phyloP scores from a whole-genome alignment of 768 basidiomycete genomes.

The Leccinellum rugosiceps region DNA sequence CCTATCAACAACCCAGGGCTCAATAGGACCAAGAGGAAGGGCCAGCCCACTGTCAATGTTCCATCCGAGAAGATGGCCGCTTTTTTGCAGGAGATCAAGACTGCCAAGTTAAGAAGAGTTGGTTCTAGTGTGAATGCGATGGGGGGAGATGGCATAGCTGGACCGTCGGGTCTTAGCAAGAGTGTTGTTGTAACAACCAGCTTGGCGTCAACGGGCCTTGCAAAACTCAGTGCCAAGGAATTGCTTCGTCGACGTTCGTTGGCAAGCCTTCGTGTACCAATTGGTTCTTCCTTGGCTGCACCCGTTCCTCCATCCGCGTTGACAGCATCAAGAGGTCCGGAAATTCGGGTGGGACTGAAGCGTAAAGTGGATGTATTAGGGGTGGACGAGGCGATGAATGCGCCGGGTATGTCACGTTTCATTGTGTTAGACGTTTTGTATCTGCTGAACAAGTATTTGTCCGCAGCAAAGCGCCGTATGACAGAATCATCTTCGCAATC shows the following conservation, averaged over 20 bases:
- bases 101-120: conserved; percentile 61
- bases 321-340: conserved; percentile 6
- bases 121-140: conserved; percentile 22
- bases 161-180: conserved; percentile 30
- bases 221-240: conserved; percentile 18
- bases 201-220: neutral
- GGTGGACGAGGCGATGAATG: conserved; percentile 25
- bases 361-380: conserved; percentile 28
- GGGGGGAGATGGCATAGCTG: conserved; percentile 21
- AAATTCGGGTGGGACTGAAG: conserved; percentile 26
- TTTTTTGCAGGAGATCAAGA: conserved; percentile 79
- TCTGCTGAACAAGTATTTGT: conserved; percentile 13
- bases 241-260: conserved; percentile 26
- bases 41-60: conserved; percentile 68
- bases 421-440: neutral
- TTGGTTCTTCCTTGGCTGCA: conserved; percentile 21
- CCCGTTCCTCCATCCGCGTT: conserved; percentile 9
- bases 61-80: conserved; percentile 81
- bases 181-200: conserved; percentile 20
- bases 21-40: conserved; percentile 41
- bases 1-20: conserved; percentile 54
- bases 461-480: conserved; percentile 38
- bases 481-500: conserved; percentile 28
- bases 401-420: conserved; percentile 32
- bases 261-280: conserved; percentile 26